These are phyloP conservation scores for Davidsoniella australis DNA, from an alignment of 2,329 filamentous ascomycete genomes.

Conservation along the genomic window DNA sequence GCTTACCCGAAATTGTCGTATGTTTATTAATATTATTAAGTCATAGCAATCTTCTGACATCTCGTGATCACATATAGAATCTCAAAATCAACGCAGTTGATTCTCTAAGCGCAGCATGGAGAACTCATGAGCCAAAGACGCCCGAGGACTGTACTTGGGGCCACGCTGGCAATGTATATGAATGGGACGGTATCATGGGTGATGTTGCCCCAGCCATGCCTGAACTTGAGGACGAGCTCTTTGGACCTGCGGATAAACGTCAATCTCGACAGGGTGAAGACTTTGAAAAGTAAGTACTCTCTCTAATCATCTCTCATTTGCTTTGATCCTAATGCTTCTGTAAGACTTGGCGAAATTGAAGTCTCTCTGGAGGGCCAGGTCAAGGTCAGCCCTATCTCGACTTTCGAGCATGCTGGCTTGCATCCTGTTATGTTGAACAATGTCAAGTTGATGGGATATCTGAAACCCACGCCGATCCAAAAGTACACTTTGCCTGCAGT, in stretches of 20 bases:
- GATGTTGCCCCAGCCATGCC: slow-evolving; percentile 60
- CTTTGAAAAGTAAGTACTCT: slow-evolving; percentile 11
- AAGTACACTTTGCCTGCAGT: slow-evolving; percentile 70
- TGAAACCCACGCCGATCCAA: slow-evolving; percentile 69
- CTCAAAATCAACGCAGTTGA: not conserved
- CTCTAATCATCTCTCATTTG: slow-evolving; percentile 14
- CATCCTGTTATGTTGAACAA: slow-evolving; percentile 75
- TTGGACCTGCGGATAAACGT: slow-evolving; percentile 39
- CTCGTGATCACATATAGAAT: no score
- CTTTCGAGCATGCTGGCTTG: slow-evolving; percentile 61
- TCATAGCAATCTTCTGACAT: no score
- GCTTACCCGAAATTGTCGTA: not conserved
- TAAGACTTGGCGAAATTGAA: slow-evolving; percentile 36
- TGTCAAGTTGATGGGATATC: slow-evolving; percentile 54
- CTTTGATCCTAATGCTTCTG: not conserved
- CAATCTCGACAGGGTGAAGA: slow-evolving; percentile 8
- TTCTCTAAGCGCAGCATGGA: not conserved
- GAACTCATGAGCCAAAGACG: not conserved
- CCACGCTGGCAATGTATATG: slow-evolving; percentile 36
- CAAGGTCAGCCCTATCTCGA: slow-evolving; percentile 32
- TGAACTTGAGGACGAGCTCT: slow-evolving; percentile 61
- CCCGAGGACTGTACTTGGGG: not conserved
- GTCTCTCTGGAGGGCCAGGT: slow-evolving; percentile 39
- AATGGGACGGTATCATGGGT: slow-evolving; percentile 73
- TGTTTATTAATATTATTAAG: not conserved